Conservation (phyloP, 306 rosid species). For the Quercus gilva region DNA sequence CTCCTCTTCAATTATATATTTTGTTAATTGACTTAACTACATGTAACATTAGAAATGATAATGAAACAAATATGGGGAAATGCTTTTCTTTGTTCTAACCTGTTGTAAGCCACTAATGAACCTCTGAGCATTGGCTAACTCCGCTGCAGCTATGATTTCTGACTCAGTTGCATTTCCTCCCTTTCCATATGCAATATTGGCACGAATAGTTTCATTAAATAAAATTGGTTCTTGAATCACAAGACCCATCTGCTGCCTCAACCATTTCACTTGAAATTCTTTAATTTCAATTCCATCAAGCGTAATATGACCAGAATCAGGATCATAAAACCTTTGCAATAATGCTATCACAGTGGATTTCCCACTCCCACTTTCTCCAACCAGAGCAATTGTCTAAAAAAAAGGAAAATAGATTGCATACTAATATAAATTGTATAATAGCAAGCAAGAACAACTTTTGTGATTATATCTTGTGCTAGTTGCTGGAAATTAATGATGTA, state of each 20-base stretch:
- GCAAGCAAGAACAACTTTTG: too few species aligned
- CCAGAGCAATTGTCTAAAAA: slow-evolving; percentile 55
- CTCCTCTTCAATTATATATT: background rate
- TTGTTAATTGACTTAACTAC: background rate
- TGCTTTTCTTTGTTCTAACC: slow-evolving; percentile 16
- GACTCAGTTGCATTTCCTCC: slow-evolving; percentile 53
- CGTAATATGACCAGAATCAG: slow-evolving; percentile 55
- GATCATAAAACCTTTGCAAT: slow-evolving; percentile 62
- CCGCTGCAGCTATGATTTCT: slow-evolving; percentile 57
- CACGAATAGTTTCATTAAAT: slow-evolving; percentile 59
- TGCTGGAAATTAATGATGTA: background rate
- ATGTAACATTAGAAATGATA: too few species aligned
- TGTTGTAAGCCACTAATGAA: slow-evolving; percentile 62
- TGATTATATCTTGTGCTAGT: background rate
- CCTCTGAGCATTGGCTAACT: slow-evolving; percentile 56
- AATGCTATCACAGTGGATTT: slow-evolving; percentile 62
- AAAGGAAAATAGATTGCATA: background rate
- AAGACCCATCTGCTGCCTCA: slow-evolving; percentile 59
- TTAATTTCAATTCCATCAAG: slow-evolving; percentile 51
- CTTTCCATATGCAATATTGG: slow-evolving; percentile 63
- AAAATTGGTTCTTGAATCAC: slow-evolving; percentile 66
- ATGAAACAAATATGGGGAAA: background rate
- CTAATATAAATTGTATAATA: background rate
- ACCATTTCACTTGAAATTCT: slow-evolving; percentile 49
- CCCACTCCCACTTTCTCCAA: slow-evolving; percentile 78